phyloP scores from a whole-genome alignment of 2,329 filamentous ascomycete species.

The Diaporthe sp. region DNA sequence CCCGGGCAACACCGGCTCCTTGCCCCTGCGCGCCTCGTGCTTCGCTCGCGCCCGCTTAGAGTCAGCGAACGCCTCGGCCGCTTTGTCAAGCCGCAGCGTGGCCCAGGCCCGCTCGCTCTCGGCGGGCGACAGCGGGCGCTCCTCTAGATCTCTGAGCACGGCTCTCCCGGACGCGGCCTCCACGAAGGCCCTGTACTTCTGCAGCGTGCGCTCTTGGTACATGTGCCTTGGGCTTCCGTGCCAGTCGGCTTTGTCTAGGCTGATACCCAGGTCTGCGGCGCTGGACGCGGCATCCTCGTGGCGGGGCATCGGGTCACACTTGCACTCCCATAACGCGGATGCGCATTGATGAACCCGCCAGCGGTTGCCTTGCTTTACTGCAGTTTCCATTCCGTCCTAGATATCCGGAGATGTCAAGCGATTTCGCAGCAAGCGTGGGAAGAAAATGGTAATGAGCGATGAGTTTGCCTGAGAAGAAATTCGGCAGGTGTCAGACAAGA shows the following conservation, averaged over 20 bases:
- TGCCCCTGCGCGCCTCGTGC: not conserved
- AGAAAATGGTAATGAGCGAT: not conserved
- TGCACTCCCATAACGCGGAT: not conserved
- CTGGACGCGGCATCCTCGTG: not conserved
- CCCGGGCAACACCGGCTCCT: not conserved
- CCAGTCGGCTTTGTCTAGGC: not conserved
- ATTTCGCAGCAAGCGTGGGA: not conserved
- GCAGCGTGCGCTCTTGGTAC: not conserved
- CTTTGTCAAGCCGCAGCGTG: not conserved
- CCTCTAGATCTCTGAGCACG: not conserved
- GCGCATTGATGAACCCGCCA: not conserved
- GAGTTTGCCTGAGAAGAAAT: not conserved
- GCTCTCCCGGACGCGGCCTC: not conserved
- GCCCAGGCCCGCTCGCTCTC: constrained; percentile 3
- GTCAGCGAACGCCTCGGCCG: not conserved
- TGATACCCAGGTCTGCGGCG: not conserved
- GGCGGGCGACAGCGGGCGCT: not conserved
- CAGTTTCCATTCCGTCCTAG: not conserved
- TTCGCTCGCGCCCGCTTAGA: not conserved
- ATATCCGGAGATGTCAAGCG: not conserved
- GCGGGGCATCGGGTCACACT: not conserved
- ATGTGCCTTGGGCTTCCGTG: not conserved
- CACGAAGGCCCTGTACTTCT: not conserved
- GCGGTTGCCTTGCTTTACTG: not conserved
- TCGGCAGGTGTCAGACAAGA: not conserved